Percentiles rank a stretch among this genome's conserved stretches.
Evolutionary conservation across 1,139 yeast species (phyloP).

Genomic region (Yamadazyma dendronema): DNA sequence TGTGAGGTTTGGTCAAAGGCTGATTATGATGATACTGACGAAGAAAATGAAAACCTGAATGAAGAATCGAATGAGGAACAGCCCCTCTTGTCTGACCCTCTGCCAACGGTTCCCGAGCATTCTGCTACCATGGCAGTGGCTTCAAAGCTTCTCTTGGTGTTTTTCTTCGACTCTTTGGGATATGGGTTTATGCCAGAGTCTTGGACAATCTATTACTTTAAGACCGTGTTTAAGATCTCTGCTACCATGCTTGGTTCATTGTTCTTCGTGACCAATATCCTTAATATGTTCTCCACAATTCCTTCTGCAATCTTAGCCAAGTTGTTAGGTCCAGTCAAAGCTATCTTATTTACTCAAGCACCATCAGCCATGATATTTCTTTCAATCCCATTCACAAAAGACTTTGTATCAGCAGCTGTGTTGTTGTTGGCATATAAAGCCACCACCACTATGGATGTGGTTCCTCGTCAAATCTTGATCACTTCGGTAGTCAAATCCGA

Average conservation of each 20-base stretch:
- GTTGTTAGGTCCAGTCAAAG: conserved; percentile 71
- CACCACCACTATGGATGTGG: conserved; percentile 82
- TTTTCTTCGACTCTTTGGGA: conserved; percentile 81
- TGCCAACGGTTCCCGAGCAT: background rate
- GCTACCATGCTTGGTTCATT: conserved; percentile 46
- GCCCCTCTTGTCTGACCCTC: conserved; percentile 3
- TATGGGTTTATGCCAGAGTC: conserved; percentile 85
- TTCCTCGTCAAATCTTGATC: conserved; percentile 79
- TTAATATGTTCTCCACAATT: conserved; percentile 42
- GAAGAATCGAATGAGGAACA: conserved; percentile 4
- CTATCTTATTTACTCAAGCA: conserved; percentile 72
- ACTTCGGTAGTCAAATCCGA: conserved; percentile 61
- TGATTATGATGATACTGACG: conserved; percentile 10
- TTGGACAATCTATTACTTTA: conserved; percentile 83
- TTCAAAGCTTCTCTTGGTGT: conserved; percentile 44
- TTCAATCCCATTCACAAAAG: conserved; percentile 24
- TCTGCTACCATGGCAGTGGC: conserved; percentile 25
- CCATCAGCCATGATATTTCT: conserved; percentile 70
- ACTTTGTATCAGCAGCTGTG: conserved; percentile 37
- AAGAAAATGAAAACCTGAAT: conserved; percentile 3
- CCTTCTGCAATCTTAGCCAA: conserved; percentile 73
- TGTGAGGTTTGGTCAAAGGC: conserved; percentile 44
- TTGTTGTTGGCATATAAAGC: conserved; percentile 55
- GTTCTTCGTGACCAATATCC: conserved; percentile 57
- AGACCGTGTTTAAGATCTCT: conserved; percentile 33